A percentile compares a stretch with the other conserved stretches of the same genome.
phyloP scores from a whole-genome alignment of 768 basidiomycete species.

The Macrocybe gigantea region DNA sequence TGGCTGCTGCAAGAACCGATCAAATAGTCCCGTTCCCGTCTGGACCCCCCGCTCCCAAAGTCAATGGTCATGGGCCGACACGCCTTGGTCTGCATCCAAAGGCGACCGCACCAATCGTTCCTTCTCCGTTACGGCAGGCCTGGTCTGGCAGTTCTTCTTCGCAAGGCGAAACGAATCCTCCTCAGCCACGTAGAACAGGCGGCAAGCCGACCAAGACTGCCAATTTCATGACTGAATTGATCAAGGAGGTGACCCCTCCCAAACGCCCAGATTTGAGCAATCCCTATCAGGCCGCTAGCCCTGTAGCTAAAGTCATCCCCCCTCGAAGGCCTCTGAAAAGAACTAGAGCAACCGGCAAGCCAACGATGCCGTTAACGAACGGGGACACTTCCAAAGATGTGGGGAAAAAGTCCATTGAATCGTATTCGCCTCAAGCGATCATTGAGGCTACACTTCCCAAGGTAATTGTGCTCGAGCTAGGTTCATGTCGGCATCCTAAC shows the following conservation, averaged over 20 bases:
- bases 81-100: constrained; percentile 43
- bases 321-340: constrained; percentile 31
- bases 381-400: constrained; percentile 22
- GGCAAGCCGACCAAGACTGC: constrained; percentile 60
- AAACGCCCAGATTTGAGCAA: constrained; percentile 67
- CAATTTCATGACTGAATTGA: constrained; percentile 60
- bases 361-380: constrained; percentile 19
- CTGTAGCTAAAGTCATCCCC: constrained; percentile 43
- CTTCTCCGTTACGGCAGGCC: constrained; percentile 72
- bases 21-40: constrained; percentile 30
- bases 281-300: constrained; percentile 72
- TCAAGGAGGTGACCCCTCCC: constrained; percentile 64
- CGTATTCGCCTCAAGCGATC: constrained; percentile 55
- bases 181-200: constrained; percentile 26
- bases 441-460: constrained; percentile 77
- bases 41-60: constrained; percentile 18
- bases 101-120: constrained; percentile 55
- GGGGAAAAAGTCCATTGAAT: constrained; percentile 17
- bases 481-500: too few relatives aligned
- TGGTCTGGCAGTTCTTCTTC: constrained; percentile 51
- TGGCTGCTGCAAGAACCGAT: constrained; percentile 22
- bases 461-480: constrained; percentile 27
- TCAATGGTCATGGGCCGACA: constrained; percentile 15
- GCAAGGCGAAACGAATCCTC: constrained; percentile 16
- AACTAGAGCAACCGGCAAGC: constrained; percentile 34